Base-by-base conservation (phyloP, 139 green algal genomes). In the Picochlorum sp. region DNA sequence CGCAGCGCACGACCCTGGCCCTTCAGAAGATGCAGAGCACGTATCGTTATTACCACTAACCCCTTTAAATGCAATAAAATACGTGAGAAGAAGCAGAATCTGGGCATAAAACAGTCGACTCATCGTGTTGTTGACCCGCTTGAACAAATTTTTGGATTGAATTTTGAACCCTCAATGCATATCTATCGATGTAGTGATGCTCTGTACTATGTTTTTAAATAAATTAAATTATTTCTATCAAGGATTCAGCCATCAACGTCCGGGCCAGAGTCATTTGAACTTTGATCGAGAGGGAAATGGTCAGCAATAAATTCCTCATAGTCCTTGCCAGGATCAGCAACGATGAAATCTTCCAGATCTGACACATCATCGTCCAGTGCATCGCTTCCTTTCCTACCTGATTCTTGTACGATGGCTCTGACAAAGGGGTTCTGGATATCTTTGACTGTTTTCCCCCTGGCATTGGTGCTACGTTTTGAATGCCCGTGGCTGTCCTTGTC, bases 341-440 rank as follows among this genome's bases (percentile, higher is more conserved):
- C 71, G 26, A 78, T 62, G 23, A 78, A 78, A 61, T 78, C 71
- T 52, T 78, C 71, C 11, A 78, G 54, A 28, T 78, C 71, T 15
- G 71, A 74, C 41, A 78, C 41, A 15, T 70, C 66, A 2, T 30
- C 66, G 4, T 69, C 71, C 18, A 65, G 6, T 23, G n/a, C 20
- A 10, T 57, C 57, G 18, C 26, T 62, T 21, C 11, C 49, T 21
- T 28, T 52, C 14, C 68, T 47, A 6, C 59, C 47, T 26, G 45
- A 21, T 18, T 75, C 69, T 2, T 61, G 58, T 52, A 75, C 38
- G n/a, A 75, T 75, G n/a, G 62, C 69, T 9, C 62, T 62, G 49
- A 75, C 30, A 30, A 54, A 66, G 0, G 69, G 69, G 45, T 75
- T 75, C 24, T 41, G 44, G 23, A 75, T 44, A 10, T 71, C 52